Base-by-base conservation (phyloP, 1,284 basidiomycete species). In the Heterobasidion irregulare region DNA sequence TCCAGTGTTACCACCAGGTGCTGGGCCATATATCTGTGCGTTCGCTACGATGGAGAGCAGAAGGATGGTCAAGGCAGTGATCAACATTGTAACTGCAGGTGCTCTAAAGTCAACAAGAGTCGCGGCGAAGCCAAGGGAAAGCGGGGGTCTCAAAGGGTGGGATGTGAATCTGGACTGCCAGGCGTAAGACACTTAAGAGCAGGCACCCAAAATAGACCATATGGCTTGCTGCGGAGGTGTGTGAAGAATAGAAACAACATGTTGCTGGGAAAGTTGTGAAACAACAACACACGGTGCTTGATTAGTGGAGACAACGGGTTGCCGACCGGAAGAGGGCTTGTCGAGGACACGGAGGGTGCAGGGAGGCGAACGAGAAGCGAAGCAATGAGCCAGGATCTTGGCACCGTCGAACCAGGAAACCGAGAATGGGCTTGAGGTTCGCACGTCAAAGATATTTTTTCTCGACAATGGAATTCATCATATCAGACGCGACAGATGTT, bases 1-100 rank as follows among this genome's bases (percentile, higher is more conserved):
- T 34, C 32, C 18, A 12, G 16, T 26, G 8, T 33, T 15, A 6
- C 26, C 26, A 34, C 67, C 57, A n/a, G 66, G 56, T 38, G 62
- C 56, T 1, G 66, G 58, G 34, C 68, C 72, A 56, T 68, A 71
- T 10, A 47, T 19, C 62, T 80, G 79, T 9, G 68, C 67, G 36
- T 55, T 62, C 33, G 65, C 74, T 18, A 76, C 59, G 47, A 65
- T 62, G 50, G 75, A 72, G 48, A 77, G 63, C 35, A 65, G 50
- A 2, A 59, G 32, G 26, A 16, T 47, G 15, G 47, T 43, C 54
- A 59, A 35, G 1, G 53, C 46, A 12, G 53, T 8, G 43, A 41
- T 44, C 19, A 59, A 55, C 59, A 60, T 60, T 55, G 57, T 60
- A 51, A 35, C 50, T 18, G 18, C 13, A 48, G 13, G 43, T 41